Conservation (phyloP, 805 yeast species). For the Yamadazyma tumulicola region DNA sequence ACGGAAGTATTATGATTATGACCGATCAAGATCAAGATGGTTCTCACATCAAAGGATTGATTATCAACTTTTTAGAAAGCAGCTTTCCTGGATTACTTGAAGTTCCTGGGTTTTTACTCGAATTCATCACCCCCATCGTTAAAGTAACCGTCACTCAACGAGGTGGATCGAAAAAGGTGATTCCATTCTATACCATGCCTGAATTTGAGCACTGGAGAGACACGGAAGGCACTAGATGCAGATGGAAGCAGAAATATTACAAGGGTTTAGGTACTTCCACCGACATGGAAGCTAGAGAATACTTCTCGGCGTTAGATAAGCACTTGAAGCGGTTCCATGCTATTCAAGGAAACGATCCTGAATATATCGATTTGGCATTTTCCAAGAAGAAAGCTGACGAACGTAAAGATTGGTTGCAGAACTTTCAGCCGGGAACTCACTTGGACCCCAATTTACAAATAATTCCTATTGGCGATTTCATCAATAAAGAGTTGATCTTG, state of each 20-base stretch:
- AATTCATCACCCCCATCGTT: constrained; percentile 94
- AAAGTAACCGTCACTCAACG: constrained; percentile 71
- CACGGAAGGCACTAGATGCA: constrained; percentile 64
- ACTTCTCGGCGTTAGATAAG: constrained; percentile 77
- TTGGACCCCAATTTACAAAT: constrained; percentile 71
- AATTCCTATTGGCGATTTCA: constrained; percentile 90
- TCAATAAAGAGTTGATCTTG: constrained; percentile 89
- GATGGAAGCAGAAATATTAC: constrained; percentile 93
- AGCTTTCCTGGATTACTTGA: constrained; percentile 91
- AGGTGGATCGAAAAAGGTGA: constrained; percentile 52
- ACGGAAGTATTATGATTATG: constrained; percentile 98
- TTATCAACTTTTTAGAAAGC: constrained; percentile 88
- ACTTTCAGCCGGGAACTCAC: constrained; percentile 88
- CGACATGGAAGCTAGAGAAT: constrained; percentile 78
- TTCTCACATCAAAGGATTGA: constrained; percentile 92
- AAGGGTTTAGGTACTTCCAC: constrained; percentile 98
- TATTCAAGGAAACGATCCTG: constrained; percentile 72
- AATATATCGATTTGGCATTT: constrained; percentile 84
- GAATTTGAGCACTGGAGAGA: constrained; percentile 94
- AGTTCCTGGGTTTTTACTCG: constrained; percentile 87
- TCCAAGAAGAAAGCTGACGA: constrained; percentile 95
- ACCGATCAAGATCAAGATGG: constrained; percentile 99
- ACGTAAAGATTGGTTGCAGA: constrained; percentile 93
- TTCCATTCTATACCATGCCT: constrained; percentile 91
- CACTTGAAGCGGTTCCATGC: constrained; percentile 86